phyloP scores from a whole-genome alignment of 495 filamentous ascomycete species.

The Penicillium ucsense region DNA sequence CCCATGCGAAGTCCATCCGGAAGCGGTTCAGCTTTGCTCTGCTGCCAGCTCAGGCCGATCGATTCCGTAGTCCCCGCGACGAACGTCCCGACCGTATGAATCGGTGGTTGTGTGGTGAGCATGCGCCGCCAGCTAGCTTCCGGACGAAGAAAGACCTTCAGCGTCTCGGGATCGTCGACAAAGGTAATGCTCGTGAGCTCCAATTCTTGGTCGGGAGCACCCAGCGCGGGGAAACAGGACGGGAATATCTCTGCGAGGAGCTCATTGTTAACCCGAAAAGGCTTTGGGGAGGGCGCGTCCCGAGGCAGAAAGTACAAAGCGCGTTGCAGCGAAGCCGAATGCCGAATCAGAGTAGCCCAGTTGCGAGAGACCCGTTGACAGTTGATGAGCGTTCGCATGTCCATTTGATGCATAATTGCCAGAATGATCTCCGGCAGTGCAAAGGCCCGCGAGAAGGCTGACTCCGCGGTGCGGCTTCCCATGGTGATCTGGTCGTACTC shows the following conservation, averaged over 20 bases:
- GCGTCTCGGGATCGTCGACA: background rate
- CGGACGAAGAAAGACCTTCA: background rate
- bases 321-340: background rate
- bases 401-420: slow-evolving; percentile 2
- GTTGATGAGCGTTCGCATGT: slow-evolving; percentile 2
- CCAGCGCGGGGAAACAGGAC: background rate
- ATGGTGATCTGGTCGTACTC: background rate
- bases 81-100: background rate
- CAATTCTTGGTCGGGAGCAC: too few relatives aligned
- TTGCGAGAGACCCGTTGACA: background rate
- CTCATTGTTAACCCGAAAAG: background rate
- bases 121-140: background rate
- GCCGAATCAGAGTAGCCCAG: background rate
- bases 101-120: background rate
- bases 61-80: background rate
- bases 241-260: background rate
- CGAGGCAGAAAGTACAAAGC: background rate
- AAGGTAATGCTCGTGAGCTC: background rate
- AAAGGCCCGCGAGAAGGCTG: background rate
- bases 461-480: background rate
- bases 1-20: background rate
- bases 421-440: slow-evolving; percentile 1
- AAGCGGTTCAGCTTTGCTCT: background rate
- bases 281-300: background rate
- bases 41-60: background rate